Conservation (phyloP, 768 basidiomycete genomes). For the Lactarius psammicola region DNA sequence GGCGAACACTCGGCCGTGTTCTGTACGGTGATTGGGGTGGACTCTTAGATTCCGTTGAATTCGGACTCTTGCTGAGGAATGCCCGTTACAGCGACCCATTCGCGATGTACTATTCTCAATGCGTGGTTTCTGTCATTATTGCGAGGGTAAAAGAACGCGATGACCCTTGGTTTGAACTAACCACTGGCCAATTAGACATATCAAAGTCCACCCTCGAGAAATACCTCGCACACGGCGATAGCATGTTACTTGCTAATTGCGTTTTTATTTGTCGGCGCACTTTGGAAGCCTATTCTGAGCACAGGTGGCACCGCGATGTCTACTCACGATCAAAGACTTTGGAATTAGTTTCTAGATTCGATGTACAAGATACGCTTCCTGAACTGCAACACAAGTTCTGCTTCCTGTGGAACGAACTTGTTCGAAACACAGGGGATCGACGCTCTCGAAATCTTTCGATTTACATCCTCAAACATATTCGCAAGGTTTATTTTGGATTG, state of each 20-base stretch:
- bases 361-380: neutral
- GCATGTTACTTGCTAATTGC: neutral
- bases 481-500: neutral
- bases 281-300: neutral
- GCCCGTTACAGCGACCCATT: neutral
- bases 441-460: neutral
- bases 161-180: neutral
- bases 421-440: neutral
- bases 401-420: neutral
- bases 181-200: neutral
- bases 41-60: neutral
- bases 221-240: neutral
- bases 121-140: neutral
- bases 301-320: neutral
- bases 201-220: neutral
- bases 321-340: neutral
- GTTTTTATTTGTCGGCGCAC: neutral
- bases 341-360: neutral
- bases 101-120: neutral
- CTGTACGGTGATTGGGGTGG: neutral
- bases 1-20: neutral
- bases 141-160: neutral
- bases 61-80: neutral
- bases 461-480: neutral
- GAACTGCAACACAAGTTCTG: neutral